Evolutionary conservation across 345 rosid species (phyloP).

Genomic region (Bruguiera sexangula): DNA sequence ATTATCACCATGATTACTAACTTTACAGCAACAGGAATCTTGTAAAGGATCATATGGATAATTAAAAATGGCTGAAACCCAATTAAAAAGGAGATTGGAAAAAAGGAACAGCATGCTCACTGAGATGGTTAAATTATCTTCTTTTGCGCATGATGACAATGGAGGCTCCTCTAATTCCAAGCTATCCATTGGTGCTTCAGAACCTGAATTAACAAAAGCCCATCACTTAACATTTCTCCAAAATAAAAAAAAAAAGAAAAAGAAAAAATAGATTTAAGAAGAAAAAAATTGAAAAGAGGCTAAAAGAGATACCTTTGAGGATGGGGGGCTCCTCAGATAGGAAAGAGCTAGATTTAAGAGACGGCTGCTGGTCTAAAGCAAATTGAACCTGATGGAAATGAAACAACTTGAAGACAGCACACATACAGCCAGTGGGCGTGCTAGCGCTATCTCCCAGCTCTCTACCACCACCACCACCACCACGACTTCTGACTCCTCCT

Average conservation of each 20-base stretch:
- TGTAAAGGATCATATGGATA: not conserved
- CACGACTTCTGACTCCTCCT: slow-evolving; percentile 4
- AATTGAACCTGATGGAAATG: slow-evolving; percentile 61
- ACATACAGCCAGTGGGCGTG: slow-evolving; percentile 62
- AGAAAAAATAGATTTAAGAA: not conserved
- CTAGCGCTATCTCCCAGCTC: slow-evolving; percentile 3
- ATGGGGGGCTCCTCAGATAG: slow-evolving; percentile 17
- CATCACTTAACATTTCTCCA: slow-evolving; percentile 3
- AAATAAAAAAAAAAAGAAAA: not conserved
- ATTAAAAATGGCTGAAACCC: slow-evolving; percentile 15
- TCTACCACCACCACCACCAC: not conserved
- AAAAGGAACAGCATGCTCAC: slow-evolving; percentile 35
- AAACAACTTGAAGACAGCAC: slow-evolving; percentile 68
- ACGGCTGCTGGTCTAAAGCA: slow-evolving; percentile 38
- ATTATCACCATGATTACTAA: slow-evolving; percentile 21
- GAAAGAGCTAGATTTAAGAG: slow-evolving; percentile 40
- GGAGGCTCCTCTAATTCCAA: slow-evolving; percentile 61
- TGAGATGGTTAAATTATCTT: slow-evolving; percentile 42
- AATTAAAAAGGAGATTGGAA: slow-evolving; percentile 13
- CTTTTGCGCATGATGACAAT: slow-evolving; percentile 31
- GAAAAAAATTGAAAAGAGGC: not conserved
- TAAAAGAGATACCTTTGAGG: slow-evolving; percentile 42
- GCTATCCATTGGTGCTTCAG: slow-evolving; percentile 80
- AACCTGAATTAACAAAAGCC: slow-evolving; percentile 34
- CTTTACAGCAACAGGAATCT: slow-evolving; percentile 27